Conservation (phyloP, 306 rosid species). For the Quercus mongolica region DNA sequence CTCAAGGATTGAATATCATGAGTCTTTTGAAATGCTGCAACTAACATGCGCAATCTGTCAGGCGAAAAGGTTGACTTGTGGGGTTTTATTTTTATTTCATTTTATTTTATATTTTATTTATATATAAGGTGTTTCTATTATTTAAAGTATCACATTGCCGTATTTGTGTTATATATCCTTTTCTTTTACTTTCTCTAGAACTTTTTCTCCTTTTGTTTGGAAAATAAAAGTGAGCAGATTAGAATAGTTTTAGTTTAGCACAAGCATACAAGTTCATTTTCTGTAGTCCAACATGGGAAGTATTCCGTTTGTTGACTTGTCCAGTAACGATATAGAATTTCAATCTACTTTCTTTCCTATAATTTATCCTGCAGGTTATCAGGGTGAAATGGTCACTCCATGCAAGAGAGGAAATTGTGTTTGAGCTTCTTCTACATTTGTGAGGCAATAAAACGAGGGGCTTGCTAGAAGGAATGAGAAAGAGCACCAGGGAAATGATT, state of each 20-base stretch:
- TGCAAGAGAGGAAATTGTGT: constrained; percentile 87
- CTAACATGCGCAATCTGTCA: not conserved
- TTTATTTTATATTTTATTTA: too few species aligned
- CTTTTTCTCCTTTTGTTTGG: not conserved
- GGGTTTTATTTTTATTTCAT: too few species aligned
- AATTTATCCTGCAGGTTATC: constrained; percentile 56
- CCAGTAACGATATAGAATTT: too few species aligned
- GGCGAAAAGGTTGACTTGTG: too few species aligned
- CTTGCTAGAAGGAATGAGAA: constrained; percentile 59
- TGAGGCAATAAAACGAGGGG: constrained; percentile 57
- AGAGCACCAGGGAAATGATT: constrained; percentile 80
- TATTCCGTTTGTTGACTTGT: too few species aligned
- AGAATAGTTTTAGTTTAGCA: not conserved
- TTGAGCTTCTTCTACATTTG: constrained; percentile 84
- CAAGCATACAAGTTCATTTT: not conserved
- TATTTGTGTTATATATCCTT: too few species aligned
- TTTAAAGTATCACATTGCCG: too few species aligned
- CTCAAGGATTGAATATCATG: too few species aligned
- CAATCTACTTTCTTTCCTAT: too few species aligned
- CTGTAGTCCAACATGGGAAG: not conserved
- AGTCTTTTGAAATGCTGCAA: too few species aligned
- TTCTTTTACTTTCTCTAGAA: not conserved
- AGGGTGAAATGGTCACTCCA: constrained; percentile 98
- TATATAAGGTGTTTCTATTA: too few species aligned
- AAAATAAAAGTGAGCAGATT: not conserved